Percentiles rank a stretch among this genome's conserved stretches.
Conservation (phyloP, 129 eudicot species). For the Oenanthe sinensis region DNA sequence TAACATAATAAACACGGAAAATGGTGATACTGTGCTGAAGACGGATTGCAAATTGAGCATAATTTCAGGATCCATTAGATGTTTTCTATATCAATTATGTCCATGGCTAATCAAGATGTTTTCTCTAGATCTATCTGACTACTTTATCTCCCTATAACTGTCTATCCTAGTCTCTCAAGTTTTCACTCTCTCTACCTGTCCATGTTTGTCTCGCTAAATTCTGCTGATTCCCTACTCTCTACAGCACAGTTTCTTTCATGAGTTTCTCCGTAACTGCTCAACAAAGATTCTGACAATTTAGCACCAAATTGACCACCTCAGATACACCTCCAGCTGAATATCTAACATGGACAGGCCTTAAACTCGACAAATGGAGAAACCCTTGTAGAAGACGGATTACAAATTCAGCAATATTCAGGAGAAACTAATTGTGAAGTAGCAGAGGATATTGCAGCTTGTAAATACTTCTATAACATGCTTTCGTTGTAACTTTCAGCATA, state of each 20-base stretch:
- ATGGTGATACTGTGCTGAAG: background rate
- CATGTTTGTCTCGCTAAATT: background rate
- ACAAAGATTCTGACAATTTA: background rate
- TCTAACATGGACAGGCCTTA: background rate
- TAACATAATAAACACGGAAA: background rate
- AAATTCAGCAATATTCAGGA: background rate
- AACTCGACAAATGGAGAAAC: background rate
- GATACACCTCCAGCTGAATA: background rate
- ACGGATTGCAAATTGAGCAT: background rate
- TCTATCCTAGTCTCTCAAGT: background rate
- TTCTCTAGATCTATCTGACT: no score
- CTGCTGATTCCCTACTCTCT: background rate
- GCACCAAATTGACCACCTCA: background rate
- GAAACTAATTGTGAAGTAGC: no score
- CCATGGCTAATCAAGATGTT: background rate
- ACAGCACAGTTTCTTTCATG: background rate
- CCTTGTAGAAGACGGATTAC: background rate
- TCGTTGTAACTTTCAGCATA: no score
- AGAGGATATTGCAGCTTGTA: no score
- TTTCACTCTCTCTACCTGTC: background rate
- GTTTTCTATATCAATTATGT: background rate
- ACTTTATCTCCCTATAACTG: background rate
- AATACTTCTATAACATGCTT: no score
- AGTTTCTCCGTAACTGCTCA: background rate
- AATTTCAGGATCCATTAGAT: background rate